These are phyloP conservation scores for Rutstroemia sp. DNA, from an alignment of 2,329 filamentous ascomycete species.

Conservation along the genomic window DNA sequence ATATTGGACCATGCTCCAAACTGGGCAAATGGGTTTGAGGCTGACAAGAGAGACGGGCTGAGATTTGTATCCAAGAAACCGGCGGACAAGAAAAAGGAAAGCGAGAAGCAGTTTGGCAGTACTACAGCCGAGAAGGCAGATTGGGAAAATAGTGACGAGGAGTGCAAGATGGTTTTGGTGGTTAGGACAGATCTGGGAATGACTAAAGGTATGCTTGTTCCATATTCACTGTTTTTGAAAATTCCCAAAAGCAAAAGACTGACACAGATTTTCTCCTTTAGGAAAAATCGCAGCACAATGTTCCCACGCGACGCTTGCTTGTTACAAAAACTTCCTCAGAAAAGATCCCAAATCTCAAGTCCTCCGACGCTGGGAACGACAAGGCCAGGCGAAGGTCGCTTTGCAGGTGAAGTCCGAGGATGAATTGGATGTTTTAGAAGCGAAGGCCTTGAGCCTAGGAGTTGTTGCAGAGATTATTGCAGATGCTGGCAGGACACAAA, in stretches of 20 bases:
- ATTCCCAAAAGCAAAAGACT: background rate
- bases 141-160: constrained; percentile 49
- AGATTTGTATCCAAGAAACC: constrained; percentile 24
- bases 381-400: constrained; percentile 89
- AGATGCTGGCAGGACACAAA: constrained; percentile 96
- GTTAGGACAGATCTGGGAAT: constrained; percentile 93
- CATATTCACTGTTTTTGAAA: constrained; percentile 3
- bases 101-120: constrained; percentile 15
- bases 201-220: constrained; percentile 68
- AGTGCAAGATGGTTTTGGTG: constrained; percentile 90
- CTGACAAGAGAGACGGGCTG: constrained; percentile 51
- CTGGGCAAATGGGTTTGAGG: constrained; percentile 55
- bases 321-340: constrained; percentile 76
- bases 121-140: background rate
- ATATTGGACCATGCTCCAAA: constrained; percentile 60
- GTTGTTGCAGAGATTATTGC: constrained; percentile 84
- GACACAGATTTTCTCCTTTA: constrained; percentile 32
- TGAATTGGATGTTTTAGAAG: constrained; percentile 66
- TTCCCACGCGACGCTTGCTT: constrained; percentile 91
- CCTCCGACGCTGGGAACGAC: constrained; percentile 75
- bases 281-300: constrained; percentile 97
- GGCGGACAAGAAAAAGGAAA: constrained; percentile 38
- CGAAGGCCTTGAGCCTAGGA: constrained; percentile 73
- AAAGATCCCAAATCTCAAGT: constrained; percentile 50
- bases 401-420: constrained; percentile 83